Evolutionary conservation across 1,139 yeast species (phyloP).

Genomic region (Hemisphaericaspora xylofermentans): DNA sequence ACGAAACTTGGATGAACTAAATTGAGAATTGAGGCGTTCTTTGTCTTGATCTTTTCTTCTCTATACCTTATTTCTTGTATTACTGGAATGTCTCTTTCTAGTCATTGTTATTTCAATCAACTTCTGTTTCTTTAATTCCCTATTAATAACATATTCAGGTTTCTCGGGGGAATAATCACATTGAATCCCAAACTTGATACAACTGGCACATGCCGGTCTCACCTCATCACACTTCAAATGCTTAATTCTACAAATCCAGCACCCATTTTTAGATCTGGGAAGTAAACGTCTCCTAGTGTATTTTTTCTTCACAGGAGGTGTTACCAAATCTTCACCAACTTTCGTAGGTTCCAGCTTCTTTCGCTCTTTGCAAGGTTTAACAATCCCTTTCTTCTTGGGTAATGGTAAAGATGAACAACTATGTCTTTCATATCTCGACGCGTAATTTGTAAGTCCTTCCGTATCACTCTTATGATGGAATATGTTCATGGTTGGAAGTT

Average conservation of each 20-base stretch:
- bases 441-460: background rate
- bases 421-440: constrained; percentile 1
- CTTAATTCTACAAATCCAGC: constrained; percentile 52
- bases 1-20: background rate
- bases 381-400: background rate
- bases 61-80: constrained; percentile 7
- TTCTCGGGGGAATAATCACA: constrained; percentile 46
- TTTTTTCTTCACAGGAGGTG: constrained; percentile 24
- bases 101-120: constrained; percentile 32
- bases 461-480: constrained; percentile 23
- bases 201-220: constrained; percentile 40
- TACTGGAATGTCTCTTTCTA: constrained; percentile 21
- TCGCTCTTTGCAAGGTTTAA: background rate
- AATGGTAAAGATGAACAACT: constrained; percentile 1
- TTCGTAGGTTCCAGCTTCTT: background rate
- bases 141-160: constrained; percentile 43
- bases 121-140: constrained; percentile 34
- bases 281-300: constrained; percentile 42
- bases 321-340: background rate
- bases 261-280: constrained; percentile 46
- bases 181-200: constrained; percentile 41
- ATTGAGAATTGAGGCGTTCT: no score
- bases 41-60: no score
- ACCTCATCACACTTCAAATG: constrained; percentile 49
- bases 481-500: constrained; percentile 23